Base-by-base conservation (phyloP, 2,329 filamentous ascomycete genomes). In the Pseudocercospora musae region DNA sequence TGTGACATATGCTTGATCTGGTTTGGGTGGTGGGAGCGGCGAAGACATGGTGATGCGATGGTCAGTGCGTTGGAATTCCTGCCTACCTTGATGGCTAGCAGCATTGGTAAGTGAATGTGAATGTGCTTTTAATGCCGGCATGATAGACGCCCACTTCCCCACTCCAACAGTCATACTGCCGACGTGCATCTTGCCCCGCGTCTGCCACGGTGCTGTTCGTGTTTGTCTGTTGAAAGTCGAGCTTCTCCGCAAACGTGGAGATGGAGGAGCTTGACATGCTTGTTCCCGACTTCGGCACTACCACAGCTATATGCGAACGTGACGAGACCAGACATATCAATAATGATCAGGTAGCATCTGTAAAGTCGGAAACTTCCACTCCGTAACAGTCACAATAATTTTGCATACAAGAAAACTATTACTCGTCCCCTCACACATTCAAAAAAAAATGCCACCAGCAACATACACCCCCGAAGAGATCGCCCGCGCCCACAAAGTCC, bases 401-500 rank as follows among this genome's bases (percentile, higher is more conserved):
- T n/a, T n/a, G n/a, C n/a, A n/a, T n/a, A n/a, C n/a, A n/a, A n/a
- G n/a, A n/a, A n/a, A n/a, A n/a, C n/a, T n/a, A n/a, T n/a, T n/a
- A n/a, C n/a, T n/a, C n/a, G n/a, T n/a, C 37, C 37, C 3, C 21
- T 44, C 23, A 25, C n/a, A n/a, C n/a, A n/a, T n/a, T n/a, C n/a
- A n/a, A n/a, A n/a, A n/a, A n/a, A 65, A 10, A 37, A 71, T 70
- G 70, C 50, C 66, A 18, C 50, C 66, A 18, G 55, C 62, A 37
- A 60, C 62, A 27, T 69, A 71, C 63, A 66, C 62, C 37, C 60
- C 68, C 52, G 70, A 72, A 62, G 72, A 74, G 57, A 64, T 75
- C 62, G 64, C 71, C 57, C 68, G 74, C 55, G 75, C 75, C 18
- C 80, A 87, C 76, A 81, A 84, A 68, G 76, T 81, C 54, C 79